Base-by-base conservation (phyloP, 495 filamentous ascomycete species). In the Rhizodiscina lignyota region DNA sequence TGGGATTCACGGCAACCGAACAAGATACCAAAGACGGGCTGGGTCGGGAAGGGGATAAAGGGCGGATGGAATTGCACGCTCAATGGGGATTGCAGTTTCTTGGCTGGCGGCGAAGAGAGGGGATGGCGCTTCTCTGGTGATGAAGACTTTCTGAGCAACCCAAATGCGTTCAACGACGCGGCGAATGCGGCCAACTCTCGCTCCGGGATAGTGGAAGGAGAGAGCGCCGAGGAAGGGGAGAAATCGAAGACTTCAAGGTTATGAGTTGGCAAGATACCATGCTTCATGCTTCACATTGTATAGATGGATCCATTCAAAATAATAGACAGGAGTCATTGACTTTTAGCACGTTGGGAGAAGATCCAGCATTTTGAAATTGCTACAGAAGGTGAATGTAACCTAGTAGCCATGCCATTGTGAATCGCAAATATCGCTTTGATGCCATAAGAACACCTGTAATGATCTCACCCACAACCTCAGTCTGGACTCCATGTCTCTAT, bases 1-100 rank as follows among this genome's bases (percentile, higher is more conserved):
- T 49, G 46, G 42, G 30, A 39, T 23, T 35, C 32, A 15, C 34
- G 44, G 34, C 45, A 50, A 11, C 31, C 47, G 37, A 42, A 51
- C 30, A 48, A 51, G 16, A 45, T 72, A 22, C 71, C 64, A 5
- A 46, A 42, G 31, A 47, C 63, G 10, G 48, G 57, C 11, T 85
- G 79, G 79, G 55, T 49, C 31, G 74, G 72, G 0, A 67, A 61
- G n/a, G 83, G 78, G 5, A 74, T 92, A 30, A 61, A 63, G 3
- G 83, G 83, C 37, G 79, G 77, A 10, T 97, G 89, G 89, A 64
- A 75, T 16, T 81, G 79, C 50, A 63, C 71, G 32, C 39, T 67
- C 35, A 86, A 92, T 60, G 79, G 82, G 6, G 82, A 93, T 53
- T 94, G 85, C 47, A 70, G 66, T 33, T 82, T 79, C 58, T 51